A percentile compares a stretch with the other conserved stretches of the same genome.
These are phyloP conservation scores for Amoebophrya sp. DNA, from an alignment of 169 alveolate species.

Conservation along the genomic window DNA sequence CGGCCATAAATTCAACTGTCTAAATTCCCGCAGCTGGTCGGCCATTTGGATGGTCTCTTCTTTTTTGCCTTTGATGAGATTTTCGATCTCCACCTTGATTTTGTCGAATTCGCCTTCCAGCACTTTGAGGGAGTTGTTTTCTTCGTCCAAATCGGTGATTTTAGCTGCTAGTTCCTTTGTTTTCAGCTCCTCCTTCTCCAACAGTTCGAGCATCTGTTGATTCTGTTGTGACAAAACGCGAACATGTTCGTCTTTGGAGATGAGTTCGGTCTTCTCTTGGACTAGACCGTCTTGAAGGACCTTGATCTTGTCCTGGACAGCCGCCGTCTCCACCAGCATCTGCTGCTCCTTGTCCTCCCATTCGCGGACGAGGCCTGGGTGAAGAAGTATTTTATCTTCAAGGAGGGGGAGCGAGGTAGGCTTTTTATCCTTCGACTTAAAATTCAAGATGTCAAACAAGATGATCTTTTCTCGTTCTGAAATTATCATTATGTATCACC, in stretches of 20 bases:
- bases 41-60: background rate
- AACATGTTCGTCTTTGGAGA: slow-evolving; percentile 9
- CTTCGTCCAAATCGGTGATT: background rate
- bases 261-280: background rate
- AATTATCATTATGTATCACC: no score
- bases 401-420: no score
- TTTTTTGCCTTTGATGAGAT: background rate
- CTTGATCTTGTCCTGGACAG: background rate
- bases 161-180: background rate
- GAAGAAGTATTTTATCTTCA: no score
- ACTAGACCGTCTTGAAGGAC: background rate
- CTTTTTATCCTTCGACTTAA: no score
- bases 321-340: slow-evolving; percentile 13
- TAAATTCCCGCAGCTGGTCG: background rate
- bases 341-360: slow-evolving; percentile 27
- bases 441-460: no score
- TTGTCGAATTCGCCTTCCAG: slow-evolving; percentile 18
- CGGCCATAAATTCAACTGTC: no score
- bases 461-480: no score
- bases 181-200: background rate
- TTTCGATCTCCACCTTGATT: background rate
- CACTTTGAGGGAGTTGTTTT: background rate
- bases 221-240: slow-evolving; percentile 10
- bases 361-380: background rate
- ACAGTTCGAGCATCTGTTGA: slow-evolving; percentile 3